Base-by-base conservation (phyloP, 2,329 filamentous ascomycete species). In the Fusarium robinianum region DNA sequence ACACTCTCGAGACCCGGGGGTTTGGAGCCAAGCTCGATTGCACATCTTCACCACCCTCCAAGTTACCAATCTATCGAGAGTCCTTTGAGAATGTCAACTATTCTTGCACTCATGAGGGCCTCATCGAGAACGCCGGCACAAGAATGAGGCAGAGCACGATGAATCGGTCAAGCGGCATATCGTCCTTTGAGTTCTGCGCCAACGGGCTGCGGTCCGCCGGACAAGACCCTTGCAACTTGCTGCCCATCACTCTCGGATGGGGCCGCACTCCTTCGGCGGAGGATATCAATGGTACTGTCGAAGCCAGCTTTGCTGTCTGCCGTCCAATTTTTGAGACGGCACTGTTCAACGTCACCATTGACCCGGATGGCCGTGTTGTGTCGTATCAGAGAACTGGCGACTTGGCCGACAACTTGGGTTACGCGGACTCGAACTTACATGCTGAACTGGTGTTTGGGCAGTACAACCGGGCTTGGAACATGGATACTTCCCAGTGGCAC, bases 401-500 rank as follows among this genome's bases (percentile, higher is more conserved):
- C 0, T 19, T 64, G 2, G 33, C 46, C 2, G 3, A 21, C 1
- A 47, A 30, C 0, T 27, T 65, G n/a, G 54, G 46, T 6, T 60
- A 66, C 10, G 5, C 43, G 0, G 45, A 48, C 0, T 52, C 55
- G 1, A 16, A 43, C 0, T 16, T 31, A 0, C 53, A 64, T 7
- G 54, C 53, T 0, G 41, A 54, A 2, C 8, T 4, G 0, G 11
- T 67, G 1, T 25, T 57, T 4, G 16, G 18, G 1, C 4, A 44
- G 4, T 11, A 32, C 2, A 63, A 60, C 15, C 0, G n/a, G 1
- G 21, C 41, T 3, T 27, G 61, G n/a, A 14, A 44, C 2, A 3
- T 11, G 1, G 3, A 3, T 1, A 2, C 9, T 1, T 3, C 10
- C 1, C 9, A n/a, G 3, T 79, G 72, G 71, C 79, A 80, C 50